Evolutionary conservation across 257 asterid genomes (phyloP).

Genomic region (Solanum megistacrolobum): DNA sequence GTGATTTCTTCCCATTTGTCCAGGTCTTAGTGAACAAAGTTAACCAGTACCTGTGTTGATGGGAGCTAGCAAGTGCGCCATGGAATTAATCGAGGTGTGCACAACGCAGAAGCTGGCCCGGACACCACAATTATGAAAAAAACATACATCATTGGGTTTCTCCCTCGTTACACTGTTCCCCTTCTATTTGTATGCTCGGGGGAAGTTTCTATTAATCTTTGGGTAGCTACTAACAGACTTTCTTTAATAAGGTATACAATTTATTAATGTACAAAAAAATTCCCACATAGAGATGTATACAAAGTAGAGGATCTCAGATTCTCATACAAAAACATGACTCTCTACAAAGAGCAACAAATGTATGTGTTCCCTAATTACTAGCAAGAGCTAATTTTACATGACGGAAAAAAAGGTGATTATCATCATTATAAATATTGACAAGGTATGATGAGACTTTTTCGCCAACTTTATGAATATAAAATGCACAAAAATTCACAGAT

Average conservation of each 20-base stretch:
- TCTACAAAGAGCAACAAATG: background rate
- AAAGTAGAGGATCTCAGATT: background rate
- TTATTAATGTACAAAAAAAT: background rate
- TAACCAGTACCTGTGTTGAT: background rate
- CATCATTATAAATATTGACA: background rate
- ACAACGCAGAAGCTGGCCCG: background rate
- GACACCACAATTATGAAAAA: background rate
- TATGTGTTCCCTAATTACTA: background rate
- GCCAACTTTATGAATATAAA: background rate
- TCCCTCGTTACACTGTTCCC: background rate
- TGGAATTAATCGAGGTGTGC: background rate
- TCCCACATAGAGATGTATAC: background rate
- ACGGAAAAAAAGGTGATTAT: background rate
- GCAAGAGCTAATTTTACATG: background rate
- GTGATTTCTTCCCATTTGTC: background rate
- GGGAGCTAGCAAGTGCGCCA: background rate
- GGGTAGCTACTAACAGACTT: background rate
- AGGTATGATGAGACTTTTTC: background rate
- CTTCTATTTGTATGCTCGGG: background rate
- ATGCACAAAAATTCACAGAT: background rate
- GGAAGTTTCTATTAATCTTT: background rate
- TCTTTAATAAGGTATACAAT: background rate
- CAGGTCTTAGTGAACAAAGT: background rate
- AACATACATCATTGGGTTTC: background rate
- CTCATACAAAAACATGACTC: background rate